Base-by-base conservation (phyloP, 2,329 filamentous ascomycete species). In the Uncinocarpus reesii region DNA sequence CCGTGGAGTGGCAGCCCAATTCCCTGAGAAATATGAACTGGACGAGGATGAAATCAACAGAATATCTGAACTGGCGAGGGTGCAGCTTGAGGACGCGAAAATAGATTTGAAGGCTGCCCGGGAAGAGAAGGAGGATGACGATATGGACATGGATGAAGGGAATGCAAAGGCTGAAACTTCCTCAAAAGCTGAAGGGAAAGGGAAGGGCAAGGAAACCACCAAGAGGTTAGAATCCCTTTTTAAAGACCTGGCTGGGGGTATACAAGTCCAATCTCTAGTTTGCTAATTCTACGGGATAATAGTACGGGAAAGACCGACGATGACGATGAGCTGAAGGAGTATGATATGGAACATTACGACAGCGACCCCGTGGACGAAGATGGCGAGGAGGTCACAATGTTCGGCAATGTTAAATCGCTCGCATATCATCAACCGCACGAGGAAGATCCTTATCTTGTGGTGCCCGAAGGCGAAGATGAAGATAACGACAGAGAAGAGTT, bases 341-440 rank as follows among this genome's bases (percentile, higher is more conserved):
- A 95, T 68, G 83, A 98, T 62, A 77, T 98, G 47, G 90, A 96
- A 55, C 81, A 95, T 66, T 98, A 98, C 65, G 92, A 98, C 59
- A 84, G 92, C 57, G 85, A 92, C 40, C 78, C 81, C 6, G 75
- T 78, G 1, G 81, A 80, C 24, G 78, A 86, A 51, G 72, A 71
- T 16, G 73, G 72, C 42, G 82, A 86, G 60, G 78, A 82, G 47
- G 83, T 92, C 76, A 83, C 82, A 59, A 95, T 95, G 78, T 96
- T 98, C 63, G 88, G 89, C 61, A 95, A 95, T 63, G 79, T 94
- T 63, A 93, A 92, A 67, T 89, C 86, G 24, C 74, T 98, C 21
- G 85, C 88, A 11, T 98, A 95, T 69, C 89, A 98, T 71, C 81
- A 89, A 57, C 87, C 86, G 53, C 92, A 95, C 68, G 85, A 90